Conservation (phyloP, 164 flowering plant genomes). For the Protea cynaroides region DNA sequence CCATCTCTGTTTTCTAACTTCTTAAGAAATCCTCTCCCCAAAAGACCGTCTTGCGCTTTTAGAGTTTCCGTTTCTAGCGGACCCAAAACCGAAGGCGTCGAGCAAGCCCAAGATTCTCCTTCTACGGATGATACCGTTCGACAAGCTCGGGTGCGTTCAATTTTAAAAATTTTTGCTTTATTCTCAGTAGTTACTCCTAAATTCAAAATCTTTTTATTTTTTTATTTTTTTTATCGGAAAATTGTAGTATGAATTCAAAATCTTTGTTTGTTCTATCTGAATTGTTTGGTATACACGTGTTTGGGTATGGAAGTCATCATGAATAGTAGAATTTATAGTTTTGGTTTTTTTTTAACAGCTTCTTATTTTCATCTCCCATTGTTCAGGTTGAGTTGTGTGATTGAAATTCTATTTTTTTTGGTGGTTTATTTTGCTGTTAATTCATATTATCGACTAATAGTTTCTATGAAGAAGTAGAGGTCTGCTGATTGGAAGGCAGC, state of each 20-base stretch:
- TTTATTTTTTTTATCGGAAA: neutral
- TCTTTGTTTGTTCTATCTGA: neutral
- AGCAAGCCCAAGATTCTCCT: slow-evolving; percentile 10
- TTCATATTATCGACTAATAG: slow-evolving; percentile 31
- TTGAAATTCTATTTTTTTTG: neutral
- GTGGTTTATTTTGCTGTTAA: slow-evolving; percentile 7
- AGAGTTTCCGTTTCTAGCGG: slow-evolving; percentile 12
- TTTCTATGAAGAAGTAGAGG: slow-evolving; percentile 75
- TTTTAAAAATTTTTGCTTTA: neutral
- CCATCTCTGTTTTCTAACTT: slow-evolving; percentile 3
- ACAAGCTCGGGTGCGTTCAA: slow-evolving; percentile 33
- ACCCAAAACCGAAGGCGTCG: slow-evolving; percentile 11
- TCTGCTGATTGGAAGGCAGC: slow-evolving; percentile 93
- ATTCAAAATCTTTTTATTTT: neutral
- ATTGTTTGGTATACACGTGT: no score
- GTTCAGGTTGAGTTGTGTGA: slow-evolving; percentile 3
- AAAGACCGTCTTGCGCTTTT: slow-evolving; percentile 7
- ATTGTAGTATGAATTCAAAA: no score
- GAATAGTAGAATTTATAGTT: no score
- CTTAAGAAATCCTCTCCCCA: slow-evolving; percentile 1
- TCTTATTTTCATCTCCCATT: neutral
- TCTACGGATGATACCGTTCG: slow-evolving; percentile 12
- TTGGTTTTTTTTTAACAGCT: no score
- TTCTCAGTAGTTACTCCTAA: no score
- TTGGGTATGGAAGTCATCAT: no score